Conservation (phyloP, 352 stramenopile species). For the Pythium apleroticum region DNA sequence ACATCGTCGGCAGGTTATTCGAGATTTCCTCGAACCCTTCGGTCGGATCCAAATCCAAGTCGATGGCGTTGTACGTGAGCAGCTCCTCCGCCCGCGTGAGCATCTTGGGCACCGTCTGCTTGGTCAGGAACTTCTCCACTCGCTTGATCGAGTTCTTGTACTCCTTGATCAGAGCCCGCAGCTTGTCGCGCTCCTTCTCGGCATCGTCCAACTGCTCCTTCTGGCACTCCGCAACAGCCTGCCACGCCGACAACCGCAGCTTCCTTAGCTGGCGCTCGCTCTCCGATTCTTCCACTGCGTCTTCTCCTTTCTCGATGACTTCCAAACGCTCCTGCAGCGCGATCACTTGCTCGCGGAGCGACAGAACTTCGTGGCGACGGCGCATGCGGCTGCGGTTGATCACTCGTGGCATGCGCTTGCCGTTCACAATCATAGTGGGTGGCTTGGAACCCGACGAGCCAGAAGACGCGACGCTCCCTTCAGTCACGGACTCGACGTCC, state of each 20-base stretch:
- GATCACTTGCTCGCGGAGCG: constrained; percentile 24
- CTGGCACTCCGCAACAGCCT: constrained; percentile 8
- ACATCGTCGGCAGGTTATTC: constrained; percentile 13
- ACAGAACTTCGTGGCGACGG: constrained; percentile 34
- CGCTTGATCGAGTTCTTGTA: constrained; percentile 17
- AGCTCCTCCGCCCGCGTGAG: constrained; percentile 1
- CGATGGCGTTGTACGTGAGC: not conserved
- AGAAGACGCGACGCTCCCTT: not conserved
- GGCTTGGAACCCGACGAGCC: not conserved
- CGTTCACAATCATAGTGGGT: not conserved
- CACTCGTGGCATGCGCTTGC: constrained; percentile 2
- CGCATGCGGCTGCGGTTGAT: constrained; percentile 31
- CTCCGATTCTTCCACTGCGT: not conserved
- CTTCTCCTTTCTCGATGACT: constrained; percentile 22
- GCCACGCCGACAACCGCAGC: constrained; percentile 2
- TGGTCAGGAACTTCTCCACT: constrained; percentile 9
- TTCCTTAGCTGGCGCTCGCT: constrained; percentile 17
- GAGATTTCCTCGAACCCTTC: constrained; percentile 13
- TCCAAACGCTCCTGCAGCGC: constrained; percentile 27
- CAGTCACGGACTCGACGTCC: constrained; percentile 7
- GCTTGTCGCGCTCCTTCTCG: constrained; percentile 10
- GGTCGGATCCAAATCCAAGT: not conserved
- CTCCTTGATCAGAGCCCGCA: constrained; percentile 11
- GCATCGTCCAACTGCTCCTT: constrained; percentile 4
- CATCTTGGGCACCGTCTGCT: constrained; percentile 4